Evolutionary conservation across 2,329 filamentous ascomycete genomes (phyloP), one percentile per base, ranked within the genome.

Genomic region (Aspergillus luchuensis): DNA sequence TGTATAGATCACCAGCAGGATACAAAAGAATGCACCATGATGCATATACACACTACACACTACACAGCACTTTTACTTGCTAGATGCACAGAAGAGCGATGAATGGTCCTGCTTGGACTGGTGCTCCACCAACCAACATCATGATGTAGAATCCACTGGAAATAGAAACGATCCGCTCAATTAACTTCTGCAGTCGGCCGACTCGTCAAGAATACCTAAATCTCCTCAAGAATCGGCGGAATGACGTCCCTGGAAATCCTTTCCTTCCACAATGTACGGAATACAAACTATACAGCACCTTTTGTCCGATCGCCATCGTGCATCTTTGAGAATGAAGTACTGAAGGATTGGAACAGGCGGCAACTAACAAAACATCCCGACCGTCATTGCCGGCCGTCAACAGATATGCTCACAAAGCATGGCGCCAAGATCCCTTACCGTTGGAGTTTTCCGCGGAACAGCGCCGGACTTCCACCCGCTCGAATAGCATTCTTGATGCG

Each of bases 381-480:
- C 11, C 17, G 38, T 15, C 30, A 10, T 15, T 38, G 28, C 51
- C 36, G 36, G 39, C 39, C 51, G 21, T 53, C 36, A 25, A 39
- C 10, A 36, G 33, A 36, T 11, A 36, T 36, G 11, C 33, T 13
- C 33, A 36, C 10, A 23, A 47, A 43, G 43, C 53, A 47, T 47
- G 28, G 39, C 25, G 53, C 53, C 53, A 56, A 45, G 53, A 36
- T 47, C 28, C 41, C 53, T 56, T 56, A 39, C 53, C 41, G 47
- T 50, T 50, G 25, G 47, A 28, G 23, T 49, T 17, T 25, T 49
- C 45, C 52, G 21, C 52, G 52, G 52, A 55, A 55, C 25, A 43
- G 53, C 53, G 25, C 39, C 53, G 53, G 25, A 33, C 53, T 56
- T 56, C 53, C 53, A 56, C 53, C 53, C 53, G 53, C 36, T 56